phyloP scores from a whole-genome alignment of 257 asterid genomes.

The Gentiana straminea region DNA sequence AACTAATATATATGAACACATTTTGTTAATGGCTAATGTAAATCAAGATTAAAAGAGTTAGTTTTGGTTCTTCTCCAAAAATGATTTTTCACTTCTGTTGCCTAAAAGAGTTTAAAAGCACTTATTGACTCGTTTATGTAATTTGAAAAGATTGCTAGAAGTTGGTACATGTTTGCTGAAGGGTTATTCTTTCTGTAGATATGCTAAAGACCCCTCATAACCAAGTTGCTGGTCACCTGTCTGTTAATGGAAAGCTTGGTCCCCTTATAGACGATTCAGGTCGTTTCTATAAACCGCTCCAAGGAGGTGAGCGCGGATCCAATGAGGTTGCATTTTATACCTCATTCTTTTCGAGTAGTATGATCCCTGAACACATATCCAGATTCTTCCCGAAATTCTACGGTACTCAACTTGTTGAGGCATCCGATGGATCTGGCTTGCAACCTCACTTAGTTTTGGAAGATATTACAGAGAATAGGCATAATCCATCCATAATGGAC shows the following conservation, averaged over 20 bases:
- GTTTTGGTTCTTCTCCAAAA: too few species aligned
- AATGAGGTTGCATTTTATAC: constrained; percentile 62
- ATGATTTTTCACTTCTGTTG: too few species aligned
- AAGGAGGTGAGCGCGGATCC: constrained; percentile 71
- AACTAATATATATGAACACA: too few species aligned
- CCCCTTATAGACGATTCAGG: constrained; percentile 88
- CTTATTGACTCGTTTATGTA: too few species aligned
- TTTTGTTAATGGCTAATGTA: too few species aligned
- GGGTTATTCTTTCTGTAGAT: constrained; percentile 1
- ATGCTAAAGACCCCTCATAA: constrained; percentile 77
- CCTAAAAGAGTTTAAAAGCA: too few species aligned
- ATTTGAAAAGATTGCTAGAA: too few species aligned
- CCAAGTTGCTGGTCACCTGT: constrained; percentile 93
- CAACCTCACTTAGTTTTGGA: constrained; percentile 56
- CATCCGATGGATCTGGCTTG: constrained; percentile 79
- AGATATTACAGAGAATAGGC: constrained; percentile 37
- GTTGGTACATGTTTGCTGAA: too few species aligned
- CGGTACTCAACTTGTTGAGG: constrained; percentile 79
- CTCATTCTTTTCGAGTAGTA: constrained; percentile 47
- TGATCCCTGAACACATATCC: constrained; percentile 47
- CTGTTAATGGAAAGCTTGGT: constrained; percentile 56
- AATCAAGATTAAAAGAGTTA: too few species aligned
- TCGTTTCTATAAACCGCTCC: constrained; percentile 88
- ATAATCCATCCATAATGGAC: constrained; percentile 74
- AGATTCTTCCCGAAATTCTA: constrained; percentile 62